Evolutionary conservation across 192 early-diverging fungal species (phyloP).

Genomic region (Entophlyctis helioformis): DNA sequence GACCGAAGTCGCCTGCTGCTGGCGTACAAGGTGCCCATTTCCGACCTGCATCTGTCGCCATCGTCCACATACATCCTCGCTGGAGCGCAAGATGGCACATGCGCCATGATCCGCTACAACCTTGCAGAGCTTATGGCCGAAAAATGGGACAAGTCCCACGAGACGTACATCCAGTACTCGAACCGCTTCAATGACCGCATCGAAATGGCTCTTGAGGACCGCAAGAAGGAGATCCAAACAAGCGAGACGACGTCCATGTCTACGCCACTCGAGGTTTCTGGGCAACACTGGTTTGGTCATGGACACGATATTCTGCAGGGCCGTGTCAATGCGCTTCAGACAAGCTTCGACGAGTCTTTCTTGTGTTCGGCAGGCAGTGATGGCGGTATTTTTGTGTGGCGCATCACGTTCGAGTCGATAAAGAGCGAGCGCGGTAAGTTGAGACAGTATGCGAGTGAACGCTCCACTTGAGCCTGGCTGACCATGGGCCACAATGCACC

Average conservation of each 20-base stretch:
- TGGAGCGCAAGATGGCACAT: constrained; percentile 28
- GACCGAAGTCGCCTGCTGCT: constrained; percentile 31
- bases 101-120: constrained; percentile 27
- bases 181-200: not conserved
- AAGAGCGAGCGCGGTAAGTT: not conserved
- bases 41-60: constrained; percentile 21
- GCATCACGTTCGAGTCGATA: constrained; percentile 16
- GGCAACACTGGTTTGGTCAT: constrained; percentile 42
- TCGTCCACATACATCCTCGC: constrained; percentile 31
- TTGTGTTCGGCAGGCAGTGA: constrained; percentile 29
- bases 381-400: constrained; percentile 42
- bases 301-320: constrained; percentile 33
- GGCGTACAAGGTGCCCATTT: constrained; percentile 17
- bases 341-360: constrained; percentile 44
- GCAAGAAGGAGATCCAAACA: constrained; percentile 1
- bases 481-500: no score
- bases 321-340: constrained; percentile 15
- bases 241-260: not conserved
- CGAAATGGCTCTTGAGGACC: not conserved
- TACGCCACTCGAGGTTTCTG: constrained; percentile 6
- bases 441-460: not conserved
- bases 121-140: constrained; percentile 27
- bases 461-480: not conserved
- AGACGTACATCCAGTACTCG: constrained; percentile 27
- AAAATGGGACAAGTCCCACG: constrained; percentile 28